These are phyloP conservation scores for Tetraselmis chui DNA, from an alignment of 139 green algal genomes.

Conservation along the genomic window DNA sequence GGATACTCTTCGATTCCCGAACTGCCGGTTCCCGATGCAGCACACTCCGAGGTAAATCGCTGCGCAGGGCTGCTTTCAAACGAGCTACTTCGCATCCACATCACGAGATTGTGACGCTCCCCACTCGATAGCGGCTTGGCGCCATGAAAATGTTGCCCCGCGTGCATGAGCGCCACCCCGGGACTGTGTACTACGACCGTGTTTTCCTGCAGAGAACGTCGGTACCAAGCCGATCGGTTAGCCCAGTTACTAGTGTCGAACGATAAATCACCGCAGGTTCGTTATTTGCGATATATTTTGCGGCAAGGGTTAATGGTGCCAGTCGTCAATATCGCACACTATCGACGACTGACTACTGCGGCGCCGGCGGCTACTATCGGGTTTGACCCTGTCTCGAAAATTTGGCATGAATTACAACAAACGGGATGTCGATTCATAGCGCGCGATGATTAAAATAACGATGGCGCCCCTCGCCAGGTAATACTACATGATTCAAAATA, in stretches of 20 bases:
- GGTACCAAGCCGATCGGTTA: background rate
- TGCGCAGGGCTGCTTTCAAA: background rate
- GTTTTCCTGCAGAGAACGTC: background rate
- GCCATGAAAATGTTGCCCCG: background rate
- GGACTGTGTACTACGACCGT: background rate
- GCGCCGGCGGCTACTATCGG: background rate
- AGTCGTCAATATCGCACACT: too few species aligned
- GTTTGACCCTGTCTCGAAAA: too few species aligned
- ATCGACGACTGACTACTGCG: too few species aligned
- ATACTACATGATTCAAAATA: too few species aligned
- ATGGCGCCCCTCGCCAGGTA: too few species aligned
- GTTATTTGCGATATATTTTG: too few species aligned
- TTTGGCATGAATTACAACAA: too few species aligned
- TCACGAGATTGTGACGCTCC: background rate
- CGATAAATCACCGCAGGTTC: background rate
- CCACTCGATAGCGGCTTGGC: background rate
- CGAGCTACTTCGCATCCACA: background rate
- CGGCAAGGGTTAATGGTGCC: background rate
- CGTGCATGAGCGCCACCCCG: background rate
- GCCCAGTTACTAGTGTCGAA: background rate
- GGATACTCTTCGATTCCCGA: background rate
- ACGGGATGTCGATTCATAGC: too few species aligned
- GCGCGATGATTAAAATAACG: too few species aligned
- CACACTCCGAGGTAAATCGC: background rate
- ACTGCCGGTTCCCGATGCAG: background rate